Conservation (phyloP, 176 grass and related monocot genomes). For the Otatea glauca region DNA sequence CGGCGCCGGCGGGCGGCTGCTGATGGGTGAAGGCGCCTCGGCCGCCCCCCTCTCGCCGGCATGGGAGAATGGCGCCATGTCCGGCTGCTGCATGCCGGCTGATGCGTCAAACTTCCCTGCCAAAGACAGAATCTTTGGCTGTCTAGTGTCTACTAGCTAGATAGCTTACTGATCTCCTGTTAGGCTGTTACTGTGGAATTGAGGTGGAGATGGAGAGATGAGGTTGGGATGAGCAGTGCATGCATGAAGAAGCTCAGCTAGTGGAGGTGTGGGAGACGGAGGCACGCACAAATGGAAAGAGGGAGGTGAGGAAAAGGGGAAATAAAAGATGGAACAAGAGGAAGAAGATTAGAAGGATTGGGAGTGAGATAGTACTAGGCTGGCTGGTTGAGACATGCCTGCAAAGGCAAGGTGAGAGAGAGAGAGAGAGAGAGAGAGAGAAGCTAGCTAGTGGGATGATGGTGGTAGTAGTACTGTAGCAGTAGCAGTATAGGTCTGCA, state of each 20-base stretch:
- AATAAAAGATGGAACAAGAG: slow-evolving; percentile 34
- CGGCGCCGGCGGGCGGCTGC: slow-evolving; percentile 55
- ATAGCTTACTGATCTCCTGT: background rate
- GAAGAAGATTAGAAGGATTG: background rate
- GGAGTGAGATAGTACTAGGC: slow-evolving; percentile 24
- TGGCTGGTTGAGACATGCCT: slow-evolving; percentile 22
- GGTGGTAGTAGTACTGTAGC: background rate
- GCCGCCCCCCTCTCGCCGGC: slow-evolving; percentile 6
- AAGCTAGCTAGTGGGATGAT: too few relatives aligned
- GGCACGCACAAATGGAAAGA: slow-evolving; percentile 41
- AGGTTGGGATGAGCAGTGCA: slow-evolving; percentile 14
- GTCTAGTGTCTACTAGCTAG: background rate
- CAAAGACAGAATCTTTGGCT: slow-evolving; percentile 12
- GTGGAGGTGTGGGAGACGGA: background rate
- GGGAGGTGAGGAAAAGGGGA: slow-evolving; percentile 46
- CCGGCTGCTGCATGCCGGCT: slow-evolving; percentile 55
- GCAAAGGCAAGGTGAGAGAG: background rate
- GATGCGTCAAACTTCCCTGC: background rate
- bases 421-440: background rate
- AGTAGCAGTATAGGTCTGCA: slow-evolving; percentile 3
- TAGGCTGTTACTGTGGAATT: slow-evolving; percentile 25
- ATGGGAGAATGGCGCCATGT: slow-evolving; percentile 66
- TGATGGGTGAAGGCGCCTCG: slow-evolving; percentile 70
- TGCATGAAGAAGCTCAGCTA: slow-evolving; percentile 30
- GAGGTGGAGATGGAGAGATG: background rate